These are phyloP conservation scores for Hortiboletus campestris DNA, from an alignment of 768 basidiomycete genomes.

Conservation along the genomic window DNA sequence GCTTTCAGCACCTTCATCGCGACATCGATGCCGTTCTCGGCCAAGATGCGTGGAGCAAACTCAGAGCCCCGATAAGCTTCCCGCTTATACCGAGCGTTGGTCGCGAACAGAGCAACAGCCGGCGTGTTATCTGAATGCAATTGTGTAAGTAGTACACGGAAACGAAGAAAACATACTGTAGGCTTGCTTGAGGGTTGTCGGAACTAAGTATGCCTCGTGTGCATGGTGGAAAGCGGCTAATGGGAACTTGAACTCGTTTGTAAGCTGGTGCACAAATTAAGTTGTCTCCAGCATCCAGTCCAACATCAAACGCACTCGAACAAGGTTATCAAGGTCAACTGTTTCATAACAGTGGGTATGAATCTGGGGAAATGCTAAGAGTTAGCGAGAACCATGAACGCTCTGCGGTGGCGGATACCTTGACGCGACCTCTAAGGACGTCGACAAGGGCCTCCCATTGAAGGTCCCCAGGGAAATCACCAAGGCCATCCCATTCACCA, in stretches of 20 bases:
- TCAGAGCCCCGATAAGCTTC: conserved; percentile 66
- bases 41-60: conserved; percentile 59
- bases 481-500: conserved; percentile 40
- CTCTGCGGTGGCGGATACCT: conserved; percentile 35
- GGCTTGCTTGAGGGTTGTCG: conserved; percentile 72
- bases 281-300: neutral
- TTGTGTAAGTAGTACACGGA: neutral
- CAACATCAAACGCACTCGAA: conserved; percentile 48
- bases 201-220: conserved; percentile 88
- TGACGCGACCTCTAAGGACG: conserved; percentile 83
- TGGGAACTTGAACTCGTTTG: conserved; percentile 87
- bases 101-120: conserved; percentile 78
- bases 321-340: conserved; percentile 67
- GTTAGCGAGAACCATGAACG: neutral
- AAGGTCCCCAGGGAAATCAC: conserved; percentile 64
- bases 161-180: conserved; percentile 35
- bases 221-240: conserved; percentile 85
- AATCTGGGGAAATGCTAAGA: conserved; percentile 16
- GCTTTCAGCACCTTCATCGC: conserved; percentile 53
- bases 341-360: conserved; percentile 49
- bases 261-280: conserved; percentile 47
- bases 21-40: conserved; percentile 55
- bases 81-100: conserved; percentile 64
- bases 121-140: conserved; percentile 49
- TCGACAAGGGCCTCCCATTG: conserved; percentile 80